These are phyloP conservation scores for Saccharum hybrid DNA, from an alignment of 202 grass and related monocot genomes.

Conservation along the genomic window DNA sequence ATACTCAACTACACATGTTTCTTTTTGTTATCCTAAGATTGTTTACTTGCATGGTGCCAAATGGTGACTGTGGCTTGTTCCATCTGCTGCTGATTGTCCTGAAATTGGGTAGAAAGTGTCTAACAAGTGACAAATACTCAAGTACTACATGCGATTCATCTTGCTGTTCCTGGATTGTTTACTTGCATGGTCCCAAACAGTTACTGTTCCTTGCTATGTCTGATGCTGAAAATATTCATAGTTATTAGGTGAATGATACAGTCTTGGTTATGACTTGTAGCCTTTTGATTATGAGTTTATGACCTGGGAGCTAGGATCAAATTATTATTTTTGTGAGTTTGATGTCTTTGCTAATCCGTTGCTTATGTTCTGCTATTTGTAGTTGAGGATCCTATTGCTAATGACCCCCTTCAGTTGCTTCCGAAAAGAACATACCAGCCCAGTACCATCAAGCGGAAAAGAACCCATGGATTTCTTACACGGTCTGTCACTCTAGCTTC, in stretches of 20 bases:
- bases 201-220: not conserved
- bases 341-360: conserved; percentile 9
- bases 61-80: conserved; percentile 1
- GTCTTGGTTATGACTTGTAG: conserved; percentile 11
- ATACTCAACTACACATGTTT: conserved; percentile 5
- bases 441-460: conserved; percentile 91
- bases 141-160: not conserved
- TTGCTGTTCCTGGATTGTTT: conserved; percentile 16
- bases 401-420: conserved; percentile 74
- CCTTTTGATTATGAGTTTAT: conserved; percentile 2
- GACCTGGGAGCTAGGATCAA: conserved; percentile 3
- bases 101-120: not conserved
- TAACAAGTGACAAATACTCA: conserved; percentile 22
- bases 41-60: conserved; percentile 24
- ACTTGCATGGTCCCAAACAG: not conserved
- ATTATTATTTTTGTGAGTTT: conserved; percentile 26
- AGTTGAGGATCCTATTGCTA: conserved; percentile 69
- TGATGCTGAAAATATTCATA: conserved; percentile 11
- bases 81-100: conserved; percentile 4
- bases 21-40: not conserved
- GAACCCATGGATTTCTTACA: conserved; percentile 88
- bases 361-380: conserved; percentile 35
- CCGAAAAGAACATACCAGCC: conserved; percentile 97
- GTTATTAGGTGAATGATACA: conserved; percentile 22
- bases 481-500: conserved; percentile 52